phyloP scores from a whole-genome alignment of 2,329 filamentous ascomycete genomes.

The Diplodia corticola region DNA sequence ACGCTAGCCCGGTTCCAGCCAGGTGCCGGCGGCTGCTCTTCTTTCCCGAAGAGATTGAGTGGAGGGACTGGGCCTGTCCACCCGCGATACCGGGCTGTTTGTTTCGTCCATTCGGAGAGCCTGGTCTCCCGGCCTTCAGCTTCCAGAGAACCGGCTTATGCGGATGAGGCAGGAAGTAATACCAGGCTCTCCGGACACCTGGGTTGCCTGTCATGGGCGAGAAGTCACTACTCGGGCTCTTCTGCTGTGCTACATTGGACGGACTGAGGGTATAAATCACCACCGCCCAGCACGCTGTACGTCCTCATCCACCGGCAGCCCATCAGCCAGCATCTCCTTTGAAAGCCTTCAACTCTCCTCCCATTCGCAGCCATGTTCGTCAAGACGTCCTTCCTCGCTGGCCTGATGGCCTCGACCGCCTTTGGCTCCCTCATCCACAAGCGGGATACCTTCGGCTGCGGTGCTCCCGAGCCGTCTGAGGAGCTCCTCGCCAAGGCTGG shows the following conservation, averaged over 20 bases:
- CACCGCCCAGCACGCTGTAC: not conserved
- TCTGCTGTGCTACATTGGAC: not conserved
- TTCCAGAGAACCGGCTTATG: not conserved
- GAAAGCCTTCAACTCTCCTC: not conserved
- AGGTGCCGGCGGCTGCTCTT: not conserved
- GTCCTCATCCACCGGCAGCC: conserved; percentile 1
- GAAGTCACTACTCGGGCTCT: not conserved
- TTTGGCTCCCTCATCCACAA: conserved; percentile 10
- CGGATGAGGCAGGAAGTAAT: conserved; percentile 14
- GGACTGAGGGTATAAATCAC: conserved; percentile 1
- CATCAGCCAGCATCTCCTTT: not conserved
- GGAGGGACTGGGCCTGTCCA: not conserved
- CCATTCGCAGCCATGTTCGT: not conserved
- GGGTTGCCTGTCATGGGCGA: conserved; percentile 4
- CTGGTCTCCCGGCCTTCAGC: not conserved
- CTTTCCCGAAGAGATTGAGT: not conserved
- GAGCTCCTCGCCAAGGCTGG: conserved; percentile 26
- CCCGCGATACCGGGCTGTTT: not conserved
- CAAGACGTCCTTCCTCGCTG: conserved; percentile 8
- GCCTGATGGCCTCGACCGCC: not conserved
- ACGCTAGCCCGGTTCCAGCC: not conserved
- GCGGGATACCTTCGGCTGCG: conserved; percentile 23
- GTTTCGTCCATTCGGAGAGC: not conserved
- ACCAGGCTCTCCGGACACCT: not conserved
- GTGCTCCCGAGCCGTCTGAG: conserved; percentile 26